These are phyloP conservation scores for Arthrobotrys sphaeroides DNA, from an alignment of 2,329 filamentous ascomycete species.

Conservation along the genomic window DNA sequence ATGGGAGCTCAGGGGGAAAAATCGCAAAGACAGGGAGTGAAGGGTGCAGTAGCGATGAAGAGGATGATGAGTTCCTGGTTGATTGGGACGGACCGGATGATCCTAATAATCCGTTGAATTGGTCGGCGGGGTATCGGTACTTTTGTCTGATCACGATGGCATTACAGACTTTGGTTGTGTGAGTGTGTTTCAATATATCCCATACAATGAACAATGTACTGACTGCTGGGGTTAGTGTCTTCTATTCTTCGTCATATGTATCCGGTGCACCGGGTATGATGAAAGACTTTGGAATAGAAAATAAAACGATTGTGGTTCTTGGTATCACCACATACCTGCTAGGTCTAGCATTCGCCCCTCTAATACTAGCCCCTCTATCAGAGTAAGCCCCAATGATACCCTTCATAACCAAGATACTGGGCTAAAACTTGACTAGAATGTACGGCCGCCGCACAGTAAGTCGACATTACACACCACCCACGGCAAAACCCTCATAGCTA, in stretches of 20 bases:
- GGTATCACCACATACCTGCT: conserved; percentile 82
- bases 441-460: conserved; percentile 69
- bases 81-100: conserved; percentile 58
- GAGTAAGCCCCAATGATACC: conserved; percentile 63
- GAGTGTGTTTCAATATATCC: conserved; percentile 58
- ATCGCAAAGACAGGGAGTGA: conserved; percentile 8
- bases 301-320: conserved; percentile 72
- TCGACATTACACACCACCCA: background rate
- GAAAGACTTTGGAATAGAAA: conserved; percentile 70
- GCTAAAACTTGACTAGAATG: conserved; percentile 59
- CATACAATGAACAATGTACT: conserved; percentile 58
- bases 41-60: conserved; percentile 18
- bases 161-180: conserved; percentile 69
- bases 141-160: conserved; percentile 68
- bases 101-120: conserved; percentile 67
- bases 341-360: conserved; percentile 75
- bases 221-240: conserved; percentile 65
- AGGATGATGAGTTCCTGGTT: conserved; percentile 37
- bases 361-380: conserved; percentile 77
- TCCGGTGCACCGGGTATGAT: conserved; percentile 65
- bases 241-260: conserved; percentile 83
- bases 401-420: background rate
- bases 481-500: background rate
- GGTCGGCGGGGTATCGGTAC: conserved; percentile 69
- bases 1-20: background rate